Evolutionary conservation across 208 protist species (phyloP).

Genomic region (Crithidia expoeki): DNA sequence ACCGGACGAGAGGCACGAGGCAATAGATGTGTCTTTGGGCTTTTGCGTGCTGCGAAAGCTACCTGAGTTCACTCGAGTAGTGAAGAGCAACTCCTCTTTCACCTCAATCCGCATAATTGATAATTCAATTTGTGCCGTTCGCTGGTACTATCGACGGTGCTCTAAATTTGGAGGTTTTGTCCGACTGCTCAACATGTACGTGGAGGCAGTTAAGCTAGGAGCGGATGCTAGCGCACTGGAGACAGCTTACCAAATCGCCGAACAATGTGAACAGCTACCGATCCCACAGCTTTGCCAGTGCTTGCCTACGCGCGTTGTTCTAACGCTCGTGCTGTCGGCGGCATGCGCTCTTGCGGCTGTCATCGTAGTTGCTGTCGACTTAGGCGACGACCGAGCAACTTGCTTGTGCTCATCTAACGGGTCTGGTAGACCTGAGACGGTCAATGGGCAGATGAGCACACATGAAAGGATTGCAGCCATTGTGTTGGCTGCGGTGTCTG

Average conservation of each 20-base stretch:
- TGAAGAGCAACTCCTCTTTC: constrained; percentile 1
- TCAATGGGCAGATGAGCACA: background rate
- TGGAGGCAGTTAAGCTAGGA: constrained; percentile 13
- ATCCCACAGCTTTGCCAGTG: constrained; percentile 18
- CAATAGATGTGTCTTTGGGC: constrained; percentile 26
- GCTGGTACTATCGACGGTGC: constrained; percentile 37
- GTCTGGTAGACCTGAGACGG: background rate
- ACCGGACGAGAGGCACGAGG: constrained; percentile 21
- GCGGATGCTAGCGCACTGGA: background rate
- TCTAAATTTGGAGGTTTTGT: constrained; percentile 30
- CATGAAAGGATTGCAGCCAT: constrained; percentile 24
- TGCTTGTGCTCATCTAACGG: background rate
- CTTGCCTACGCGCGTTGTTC: constrained; percentile 20
- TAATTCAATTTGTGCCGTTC: constrained; percentile 20
- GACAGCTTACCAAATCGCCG: constrained; percentile 24
- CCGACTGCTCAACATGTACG: constrained; percentile 31
- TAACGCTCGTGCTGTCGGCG: constrained; percentile 18
- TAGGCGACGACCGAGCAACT: background rate
- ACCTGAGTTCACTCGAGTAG: constrained; percentile 14
- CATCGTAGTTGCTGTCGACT: constrained; percentile 19
- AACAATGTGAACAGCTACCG: constrained; percentile 19
- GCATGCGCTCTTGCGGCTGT: constrained; percentile 22
- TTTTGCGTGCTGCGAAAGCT: constrained; percentile 31
- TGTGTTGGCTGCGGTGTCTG: constrained; percentile 19
- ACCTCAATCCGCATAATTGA: constrained; percentile 19